Evolutionary conservation across 768 basidiomycete genomes (phyloP), one percentile per base, ranked within the genome.

Genomic region (Kwoniella botswanensis): DNA sequence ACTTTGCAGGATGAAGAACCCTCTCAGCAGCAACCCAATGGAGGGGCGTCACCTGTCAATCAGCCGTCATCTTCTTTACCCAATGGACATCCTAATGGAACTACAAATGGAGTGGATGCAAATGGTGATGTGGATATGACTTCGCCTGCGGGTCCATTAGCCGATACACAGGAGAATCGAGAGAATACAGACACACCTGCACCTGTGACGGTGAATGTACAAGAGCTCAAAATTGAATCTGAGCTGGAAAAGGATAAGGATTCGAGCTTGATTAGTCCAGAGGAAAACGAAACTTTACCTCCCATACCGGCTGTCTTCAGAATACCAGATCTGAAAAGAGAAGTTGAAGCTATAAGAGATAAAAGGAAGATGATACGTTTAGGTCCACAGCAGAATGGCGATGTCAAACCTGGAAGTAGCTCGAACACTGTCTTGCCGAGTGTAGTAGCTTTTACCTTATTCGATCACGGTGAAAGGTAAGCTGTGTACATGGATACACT

Each of bases 391-490:
- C 76, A 75, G 22, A 76, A 71, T 41, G 68, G 62, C 11, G 75
- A 70, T 7, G 64, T 57, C 17, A 74, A 75, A n/a, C 59, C 41
- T n/a, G 74, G 74, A 21, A 59, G 63, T 35, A 60, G 58, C 52
- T 57, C 65, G 24, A 22, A 70, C 5, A 56, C 69, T 12, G 71
- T 70, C 2, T 65, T 79, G 58, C 96, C 96, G 2, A 98, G 95
- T 76, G 90, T 98, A 65, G 97, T 96, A 75, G 90, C 93, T 6
- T 98, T 97, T 79, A 98, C 97, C 3, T 80, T 99, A 53, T 95
- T 97, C 81, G 94, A 98, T 77, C 89, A 92, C 1, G 90, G 90
- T n/a, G 96, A 98, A 85, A 93, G 93, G 96, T 97, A 80, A 77
- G 91, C 84, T 46, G 21, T 24, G 24, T 61, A 9, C 42, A 5